Evolutionary conservation across 345 rosid species (phyloP).

Genomic region (Euphorbia tirucalli): DNA sequence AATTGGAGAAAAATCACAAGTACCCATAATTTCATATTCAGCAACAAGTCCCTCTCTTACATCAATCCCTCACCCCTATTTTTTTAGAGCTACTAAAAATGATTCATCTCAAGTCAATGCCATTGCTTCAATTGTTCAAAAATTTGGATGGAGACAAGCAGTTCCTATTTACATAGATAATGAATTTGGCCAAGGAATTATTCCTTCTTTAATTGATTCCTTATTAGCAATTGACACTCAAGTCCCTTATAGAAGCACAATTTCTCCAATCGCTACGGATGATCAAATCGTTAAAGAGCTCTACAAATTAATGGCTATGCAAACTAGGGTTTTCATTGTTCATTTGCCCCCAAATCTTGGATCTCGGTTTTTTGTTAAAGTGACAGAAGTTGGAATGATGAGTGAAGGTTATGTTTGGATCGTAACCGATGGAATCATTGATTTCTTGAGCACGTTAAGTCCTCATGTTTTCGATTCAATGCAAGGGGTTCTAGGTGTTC

Average conservation of each 20-base stretch:
- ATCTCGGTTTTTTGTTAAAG: slow-evolving; percentile 36
- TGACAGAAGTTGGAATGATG: slow-evolving; percentile 55
- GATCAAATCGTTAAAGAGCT: slow-evolving; percentile 41
- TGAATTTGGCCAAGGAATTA: slow-evolving; percentile 45
- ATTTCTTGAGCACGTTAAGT: no score
- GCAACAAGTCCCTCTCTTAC: slow-evolving; percentile 40
- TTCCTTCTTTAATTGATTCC: slow-evolving; percentile 38
- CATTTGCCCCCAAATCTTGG: slow-evolving; percentile 42
- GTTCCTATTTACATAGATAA: slow-evolving; percentile 41
- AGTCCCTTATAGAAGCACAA: slow-evolving; percentile 27
- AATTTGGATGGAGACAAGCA: slow-evolving; percentile 43
- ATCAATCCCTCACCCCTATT: slow-evolving; percentile 27
- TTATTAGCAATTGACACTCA: slow-evolving; percentile 25
- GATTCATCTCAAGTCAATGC: slow-evolving; percentile 48
- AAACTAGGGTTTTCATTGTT: slow-evolving; percentile 51
- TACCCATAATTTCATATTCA: slow-evolving; percentile 51
- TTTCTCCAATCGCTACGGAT: slow-evolving; percentile 35
- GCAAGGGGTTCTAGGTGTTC: no score
- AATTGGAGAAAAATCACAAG: slow-evolving; percentile 35
- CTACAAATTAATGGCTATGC: no score
- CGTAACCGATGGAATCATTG: no score
- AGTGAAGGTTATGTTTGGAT: slow-evolving; percentile 58
- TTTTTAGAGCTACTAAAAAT: slow-evolving; percentile 37
- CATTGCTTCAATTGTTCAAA: slow-evolving; percentile 34
- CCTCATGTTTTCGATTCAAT: no score